A percentile compares a stretch with the other conserved stretches of the same genome.
These are phyloP conservation scores for Themeda triandra DNA, from an alignment of 176 grass and related monocot genomes.

Conservation along the genomic window DNA sequence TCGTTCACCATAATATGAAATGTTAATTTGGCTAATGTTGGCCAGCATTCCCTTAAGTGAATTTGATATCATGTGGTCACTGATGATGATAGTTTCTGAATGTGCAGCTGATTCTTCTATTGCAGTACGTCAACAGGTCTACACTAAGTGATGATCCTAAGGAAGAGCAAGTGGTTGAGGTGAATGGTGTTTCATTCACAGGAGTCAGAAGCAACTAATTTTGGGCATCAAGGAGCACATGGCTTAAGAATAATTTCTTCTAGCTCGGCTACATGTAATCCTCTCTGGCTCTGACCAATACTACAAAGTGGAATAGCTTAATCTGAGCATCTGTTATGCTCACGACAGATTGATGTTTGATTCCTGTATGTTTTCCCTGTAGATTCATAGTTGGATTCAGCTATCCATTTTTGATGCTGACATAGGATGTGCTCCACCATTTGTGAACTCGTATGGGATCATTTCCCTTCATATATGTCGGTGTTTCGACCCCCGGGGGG, in stretches of 20 bases:
- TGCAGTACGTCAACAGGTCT: background rate
- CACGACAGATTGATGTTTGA: background rate
- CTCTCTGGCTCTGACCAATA: background rate
- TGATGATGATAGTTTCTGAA: background rate
- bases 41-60: too few species aligned
- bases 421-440: too few species aligned
- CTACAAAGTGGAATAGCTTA: background rate
- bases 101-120: conserved; percentile 23
- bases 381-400: conserved; percentile 36
- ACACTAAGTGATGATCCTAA: background rate
- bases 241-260: background rate
- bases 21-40: too few species aligned
- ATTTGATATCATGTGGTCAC: too few species aligned
- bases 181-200: background rate
- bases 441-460: too few species aligned
- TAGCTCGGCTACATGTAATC: background rate
- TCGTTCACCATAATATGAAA: too few species aligned
- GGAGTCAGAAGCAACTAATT: background rate
- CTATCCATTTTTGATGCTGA: conserved; percentile 25
- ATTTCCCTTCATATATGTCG: too few species aligned
- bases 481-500: too few species aligned
- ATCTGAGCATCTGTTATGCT: conserved; percentile 12
- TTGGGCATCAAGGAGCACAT: background rate
- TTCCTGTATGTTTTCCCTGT: background rate
- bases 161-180: background rate